Evolutionary conservation across 306 rosid species (phyloP), one percentile per base, ranked within the genome.

Genomic region (Glycyrrhiza uralensis): DNA sequence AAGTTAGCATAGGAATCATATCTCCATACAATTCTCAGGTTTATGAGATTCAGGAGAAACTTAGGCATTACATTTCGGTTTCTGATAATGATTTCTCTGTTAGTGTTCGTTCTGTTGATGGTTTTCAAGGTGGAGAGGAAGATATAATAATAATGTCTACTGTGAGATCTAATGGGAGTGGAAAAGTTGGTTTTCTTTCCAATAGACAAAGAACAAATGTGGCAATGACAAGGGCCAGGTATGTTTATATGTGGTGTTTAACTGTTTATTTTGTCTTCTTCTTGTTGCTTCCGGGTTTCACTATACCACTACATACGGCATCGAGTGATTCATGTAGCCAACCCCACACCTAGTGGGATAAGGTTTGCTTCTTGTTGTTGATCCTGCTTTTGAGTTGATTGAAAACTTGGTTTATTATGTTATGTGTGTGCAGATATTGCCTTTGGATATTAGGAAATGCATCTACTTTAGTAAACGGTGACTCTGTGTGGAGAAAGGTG

Each of bases 121-220:
- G 90, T 0, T 81, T 87, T 68, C 92, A 87, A 87, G 92, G 92
- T 2, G 86, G 85, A 0, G 89, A 87, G 35, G 88, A 85, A 52
- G 92, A 87, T 29, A 82, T 87, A 10, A 87, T 85, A 7, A 51
- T 73, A 20, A 49, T 52, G 14, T 84, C 79, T 2, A 75, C 87
- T 0, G 88, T 81, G 38, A 79, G 85, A 59, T 57, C 72, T 5
- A 83, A 83, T 29, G 64, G 2, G 4, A 61, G 23, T 3, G 85
- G 88, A 9, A 60, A 62, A 22, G 64, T 87, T 1, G 87, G 92
- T 5, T 87, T 85, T 63, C 81, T 85, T 56, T 80, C 83, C 0
- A 81, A 75, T 26, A 35, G 11, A 19, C 88, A 81, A 74, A 79
- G 90, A 74, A 52, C 81, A 15, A 87, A 87, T 64, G 88, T 79